phyloP scores from a whole-genome alignment of 2,329 filamentous ascomycete genomes.

The Pyricularia grisea region DNA sequence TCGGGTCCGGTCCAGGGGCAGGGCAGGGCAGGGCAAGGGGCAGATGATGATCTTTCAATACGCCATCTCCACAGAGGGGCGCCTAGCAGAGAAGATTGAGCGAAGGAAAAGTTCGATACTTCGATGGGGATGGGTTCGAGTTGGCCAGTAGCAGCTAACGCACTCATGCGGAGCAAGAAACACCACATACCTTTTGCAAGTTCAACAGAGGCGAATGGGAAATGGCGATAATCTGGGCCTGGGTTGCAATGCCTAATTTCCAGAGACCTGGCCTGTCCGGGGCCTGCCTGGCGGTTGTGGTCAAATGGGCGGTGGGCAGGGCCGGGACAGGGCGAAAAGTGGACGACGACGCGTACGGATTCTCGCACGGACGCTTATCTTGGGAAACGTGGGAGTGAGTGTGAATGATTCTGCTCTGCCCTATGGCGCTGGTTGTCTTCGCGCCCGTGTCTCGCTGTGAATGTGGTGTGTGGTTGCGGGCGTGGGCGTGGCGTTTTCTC shows the following conservation, averaged over 20 bases:
- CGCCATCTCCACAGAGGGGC: constrained; percentile 1
- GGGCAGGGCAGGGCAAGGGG: not conserved
- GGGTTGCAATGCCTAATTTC: constrained; percentile 7
- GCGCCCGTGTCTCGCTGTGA: not conserved
- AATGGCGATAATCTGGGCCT: constrained; percentile 1
- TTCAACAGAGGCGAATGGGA: not conserved
- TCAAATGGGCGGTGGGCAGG: not conserved
- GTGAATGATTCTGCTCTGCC: not conserved
- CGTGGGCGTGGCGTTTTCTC: not conserved
- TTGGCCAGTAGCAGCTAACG: not conserved
- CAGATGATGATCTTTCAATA: not conserved
- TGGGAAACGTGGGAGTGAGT: not conserved
- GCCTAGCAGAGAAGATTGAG: not conserved
- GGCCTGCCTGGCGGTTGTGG: not conserved
- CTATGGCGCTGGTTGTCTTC: not conserved
- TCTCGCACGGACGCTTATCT: constrained; percentile 4
- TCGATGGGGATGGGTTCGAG: not conserved
- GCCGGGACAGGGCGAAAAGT: not conserved
- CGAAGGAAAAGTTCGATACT: not conserved
- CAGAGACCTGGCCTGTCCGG: constrained; percentile 2
- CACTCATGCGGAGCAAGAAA: not conserved
- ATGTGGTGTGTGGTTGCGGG: not conserved
- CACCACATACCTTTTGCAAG: not conserved
- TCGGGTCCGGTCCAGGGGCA: not conserved
- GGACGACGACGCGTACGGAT: not conserved